Evolutionary conservation across 2,329 filamentous ascomycete species (phyloP).

Genomic region (Cylindrodendrum hubeiense): DNA sequence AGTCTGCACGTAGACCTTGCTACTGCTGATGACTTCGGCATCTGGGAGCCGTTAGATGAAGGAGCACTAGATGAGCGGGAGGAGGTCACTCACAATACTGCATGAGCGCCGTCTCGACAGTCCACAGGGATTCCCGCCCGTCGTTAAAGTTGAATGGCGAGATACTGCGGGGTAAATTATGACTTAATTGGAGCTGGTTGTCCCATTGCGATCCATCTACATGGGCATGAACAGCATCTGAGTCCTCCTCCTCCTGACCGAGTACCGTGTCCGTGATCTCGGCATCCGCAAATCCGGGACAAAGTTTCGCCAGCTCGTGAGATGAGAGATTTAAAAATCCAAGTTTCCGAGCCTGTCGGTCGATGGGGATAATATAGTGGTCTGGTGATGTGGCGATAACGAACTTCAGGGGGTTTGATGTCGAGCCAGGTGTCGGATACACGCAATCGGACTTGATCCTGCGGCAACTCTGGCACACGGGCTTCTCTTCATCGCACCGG

Average conservation of each 20-base stretch:
- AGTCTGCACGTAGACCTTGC: constrained; percentile 41
- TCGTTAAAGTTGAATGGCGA: constrained; percentile 25
- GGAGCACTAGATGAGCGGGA: no score
- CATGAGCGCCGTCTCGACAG: constrained; percentile 33
- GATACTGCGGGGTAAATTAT: constrained; percentile 13
- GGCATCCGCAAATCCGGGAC: not conserved
- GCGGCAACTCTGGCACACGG: constrained; percentile 31
- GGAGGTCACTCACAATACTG: constrained; percentile 37
- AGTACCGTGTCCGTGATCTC: not conserved
- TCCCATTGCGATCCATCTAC: not conserved
- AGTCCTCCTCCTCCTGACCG: not conserved
- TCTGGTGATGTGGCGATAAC: constrained; percentile 29
- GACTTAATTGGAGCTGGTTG: not conserved
- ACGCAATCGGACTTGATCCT: constrained; percentile 32
- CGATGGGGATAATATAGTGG: constrained; percentile 31
- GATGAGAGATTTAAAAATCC: constrained; percentile 38
- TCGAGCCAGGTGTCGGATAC: constrained; percentile 31
- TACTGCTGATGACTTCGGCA: constrained; percentile 37
- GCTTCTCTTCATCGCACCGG: constrained; percentile 56
- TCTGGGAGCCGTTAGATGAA: constrained; percentile 28
- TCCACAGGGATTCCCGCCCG: not conserved
- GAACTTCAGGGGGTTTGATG: constrained; percentile 38
- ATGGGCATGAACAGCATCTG: not conserved
- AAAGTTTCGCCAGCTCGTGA: constrained; percentile 27
- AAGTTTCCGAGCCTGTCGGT: not conserved